phyloP scores from a whole-genome alignment of 139 green algal genomes.

The Nannochloris sp. region DNA sequence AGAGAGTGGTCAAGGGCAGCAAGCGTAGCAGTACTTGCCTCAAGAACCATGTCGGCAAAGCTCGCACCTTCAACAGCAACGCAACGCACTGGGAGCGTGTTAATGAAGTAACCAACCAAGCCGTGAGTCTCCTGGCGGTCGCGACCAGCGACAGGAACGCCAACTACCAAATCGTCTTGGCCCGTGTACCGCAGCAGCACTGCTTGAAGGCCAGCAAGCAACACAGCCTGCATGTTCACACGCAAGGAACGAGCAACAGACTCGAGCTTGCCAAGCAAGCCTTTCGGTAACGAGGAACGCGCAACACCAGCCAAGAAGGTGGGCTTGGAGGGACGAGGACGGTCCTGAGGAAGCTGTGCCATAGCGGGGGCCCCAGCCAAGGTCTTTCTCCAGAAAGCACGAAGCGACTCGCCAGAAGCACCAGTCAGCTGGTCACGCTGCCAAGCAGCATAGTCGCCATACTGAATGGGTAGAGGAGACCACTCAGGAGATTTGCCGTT shows the following conservation, averaged over 20 bases:
- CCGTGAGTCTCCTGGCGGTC: background rate
- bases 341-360: slow-evolving; percentile 4
- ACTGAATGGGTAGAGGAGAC: background rate
- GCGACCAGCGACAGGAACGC: background rate
- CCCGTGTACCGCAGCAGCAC: background rate
- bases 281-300: background rate
- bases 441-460: slow-evolving; percentile 11
- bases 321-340: background rate
- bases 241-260: background rate
- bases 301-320: background rate
- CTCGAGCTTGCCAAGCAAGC: background rate
- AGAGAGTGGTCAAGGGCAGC: background rate
- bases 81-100: background rate
- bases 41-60: slow-evolving; percentile 1
- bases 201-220: slow-evolving; percentile 1
- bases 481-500: background rate
- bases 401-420: background rate
- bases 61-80: background rate
- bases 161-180: background rate
- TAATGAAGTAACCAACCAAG: slow-evolving; percentile 8
- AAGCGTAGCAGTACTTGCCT: background rate
- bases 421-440: background rate
- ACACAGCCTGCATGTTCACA: background rate
- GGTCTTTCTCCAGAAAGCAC: slow-evolving; percentile 1
- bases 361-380: background rate